phyloP scores from a whole-genome alignment of 2,329 filamentous ascomycete genomes.

The Phialocephala sp. region DNA sequence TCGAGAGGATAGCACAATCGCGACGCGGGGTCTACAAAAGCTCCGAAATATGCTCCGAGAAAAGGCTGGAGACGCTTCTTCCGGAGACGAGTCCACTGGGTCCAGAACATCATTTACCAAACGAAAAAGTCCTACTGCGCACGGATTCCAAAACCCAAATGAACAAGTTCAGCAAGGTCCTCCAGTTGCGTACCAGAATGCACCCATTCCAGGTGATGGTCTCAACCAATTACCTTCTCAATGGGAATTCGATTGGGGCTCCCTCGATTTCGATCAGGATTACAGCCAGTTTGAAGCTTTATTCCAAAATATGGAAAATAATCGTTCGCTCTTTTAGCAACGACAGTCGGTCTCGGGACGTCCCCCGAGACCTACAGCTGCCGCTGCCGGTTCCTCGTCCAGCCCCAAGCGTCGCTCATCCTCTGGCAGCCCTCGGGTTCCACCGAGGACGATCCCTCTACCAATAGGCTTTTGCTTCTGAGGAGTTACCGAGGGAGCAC shows the following conservation, averaged over 20 bases:
- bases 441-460: neutral
- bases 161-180: neutral
- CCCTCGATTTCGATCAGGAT: conserved; percentile 28
- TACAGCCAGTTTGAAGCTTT: conserved; percentile 23
- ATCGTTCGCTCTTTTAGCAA: neutral
- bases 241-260: conserved; percentile 18
- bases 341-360: neutral
- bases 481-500: neutral
- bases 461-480: neutral
- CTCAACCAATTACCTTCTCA: conserved; percentile 2
- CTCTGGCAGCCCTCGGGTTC: neutral
- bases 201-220: neutral
- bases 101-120: neutral
- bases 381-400: neutral
- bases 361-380: neutral
- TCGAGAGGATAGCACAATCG: conserved; percentile 29
- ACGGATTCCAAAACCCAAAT: neutral
- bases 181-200: neutral
- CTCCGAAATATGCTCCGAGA: conserved; percentile 20
- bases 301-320: conserved; percentile 11
- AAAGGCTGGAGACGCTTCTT: conserved; percentile 2
- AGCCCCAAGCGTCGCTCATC: neutral
- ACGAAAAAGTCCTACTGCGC: neutral
- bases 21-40: conserved; percentile 30
- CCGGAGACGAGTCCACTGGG: neutral